Base-by-base conservation (phyloP, 2,329 filamentous ascomycete species). In the Pseudonectria foliicola region DNA sequence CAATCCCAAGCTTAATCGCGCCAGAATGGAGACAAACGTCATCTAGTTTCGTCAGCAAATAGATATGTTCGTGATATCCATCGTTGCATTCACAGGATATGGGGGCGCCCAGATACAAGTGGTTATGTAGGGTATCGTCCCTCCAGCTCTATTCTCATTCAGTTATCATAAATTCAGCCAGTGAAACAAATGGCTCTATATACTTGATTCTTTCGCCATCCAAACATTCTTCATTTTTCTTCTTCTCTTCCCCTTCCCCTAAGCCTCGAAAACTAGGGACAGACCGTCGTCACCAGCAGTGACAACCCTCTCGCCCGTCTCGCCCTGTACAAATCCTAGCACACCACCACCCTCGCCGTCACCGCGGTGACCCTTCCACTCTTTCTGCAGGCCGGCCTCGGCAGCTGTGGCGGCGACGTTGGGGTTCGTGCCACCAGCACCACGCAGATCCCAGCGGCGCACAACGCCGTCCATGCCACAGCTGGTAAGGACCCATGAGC, bases 391-490 rank as follows among this genome's bases (percentile, higher is more conserved):
- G 0, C 86, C 88, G 34, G 79, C 50, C 13, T 62, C 77, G 7
- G 71, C 77, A 11, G 61, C 51, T 7, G 47, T 50, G 12, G 50
- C 50, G 2, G 53, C 39, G 6, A 49, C 53, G 29, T 51, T 53
- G 6, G 48, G 49, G 27, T 55, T 52, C 4, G 58, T 54, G 3
- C 45, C 43, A 10, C 55, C 57, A 14, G 55, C 63, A n/a, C 70
- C 72, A n/a, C 72, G 63, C 34, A 77, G 55, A 62, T 98, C 90
- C 92, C 92, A 98, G 40, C 89, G 71, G 52, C 86, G 73, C 13
- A 98, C 77, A 0, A 89, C 87, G 13, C 92, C 90, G 53, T 98
- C 92, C 72, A 95, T 86, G 7, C 92, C 92, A 48, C 82, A 89
- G 44, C 79, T 86, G 2, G 90, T 96, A 34, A 96, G 67, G 42